Evolutionary conservation across 768 basidiomycete species (phyloP).

Genomic region (Boletus rubroflammeus): DNA sequence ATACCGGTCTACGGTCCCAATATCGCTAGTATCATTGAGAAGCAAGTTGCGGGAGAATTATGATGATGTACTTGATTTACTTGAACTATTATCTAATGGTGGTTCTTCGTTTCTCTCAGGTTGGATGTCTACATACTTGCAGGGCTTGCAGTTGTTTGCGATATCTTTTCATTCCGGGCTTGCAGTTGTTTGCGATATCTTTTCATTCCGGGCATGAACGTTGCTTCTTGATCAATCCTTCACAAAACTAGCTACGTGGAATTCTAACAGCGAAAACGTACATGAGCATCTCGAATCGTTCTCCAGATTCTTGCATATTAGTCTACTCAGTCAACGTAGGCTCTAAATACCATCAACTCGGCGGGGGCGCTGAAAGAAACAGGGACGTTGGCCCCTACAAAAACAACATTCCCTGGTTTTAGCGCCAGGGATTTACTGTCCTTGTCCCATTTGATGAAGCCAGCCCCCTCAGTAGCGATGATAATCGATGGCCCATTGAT

Average conservation of each 20-base stretch:
- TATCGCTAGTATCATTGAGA: conserved; percentile 69
- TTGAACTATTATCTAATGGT: background rate
- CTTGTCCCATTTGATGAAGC: conserved; percentile 49
- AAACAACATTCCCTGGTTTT: conserved; percentile 70
- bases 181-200: too few relatives aligned
- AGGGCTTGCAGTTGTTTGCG: background rate
- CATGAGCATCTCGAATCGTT: background rate
- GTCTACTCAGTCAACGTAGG: conserved; percentile 23
- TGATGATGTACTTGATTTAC: background rate
- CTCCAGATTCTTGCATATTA: background rate
- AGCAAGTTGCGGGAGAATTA: conserved; percentile 44
- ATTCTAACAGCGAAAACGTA: background rate
- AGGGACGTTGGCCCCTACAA: conserved; percentile 69
- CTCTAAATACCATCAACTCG: conserved; percentile 26
- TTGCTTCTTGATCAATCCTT: background rate
- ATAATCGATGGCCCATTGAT: conserved; percentile 83
- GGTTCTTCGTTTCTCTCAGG: background rate
- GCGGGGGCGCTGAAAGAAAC: conserved; percentile 44
- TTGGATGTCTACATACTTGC: background rate
- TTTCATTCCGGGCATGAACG: background rate
- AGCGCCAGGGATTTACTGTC: conserved; percentile 39
- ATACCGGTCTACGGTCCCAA: conserved; percentile 71
- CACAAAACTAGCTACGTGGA: background rate
- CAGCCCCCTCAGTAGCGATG: conserved; percentile 71
- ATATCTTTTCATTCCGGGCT: background rate